A percentile compares a stretch with the other conserved stretches of the same genome.
Evolutionary conservation across 1,284 basidiomycete genomes (phyloP).

Genomic region (Melampsora americana): DNA sequence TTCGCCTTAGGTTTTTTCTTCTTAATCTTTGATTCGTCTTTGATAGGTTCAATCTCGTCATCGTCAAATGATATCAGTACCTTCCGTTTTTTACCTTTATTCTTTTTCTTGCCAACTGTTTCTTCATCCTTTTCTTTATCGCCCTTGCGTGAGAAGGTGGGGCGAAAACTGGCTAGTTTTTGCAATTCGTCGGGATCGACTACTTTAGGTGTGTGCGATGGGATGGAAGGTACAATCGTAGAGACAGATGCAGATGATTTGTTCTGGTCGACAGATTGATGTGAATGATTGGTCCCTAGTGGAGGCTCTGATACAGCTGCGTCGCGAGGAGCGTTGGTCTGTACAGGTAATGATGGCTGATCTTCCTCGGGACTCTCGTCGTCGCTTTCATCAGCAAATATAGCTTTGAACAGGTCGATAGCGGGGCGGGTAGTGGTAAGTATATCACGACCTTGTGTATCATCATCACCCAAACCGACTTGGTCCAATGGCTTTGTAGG

Average conservation of each 20-base stretch:
- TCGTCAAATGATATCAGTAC: conserved; percentile 43
- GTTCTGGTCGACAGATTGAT: conserved; percentile 2
- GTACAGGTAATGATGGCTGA: background rate
- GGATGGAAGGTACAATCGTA: background rate
- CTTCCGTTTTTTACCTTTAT: conserved; percentile 34
- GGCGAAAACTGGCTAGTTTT: conserved; percentile 34
- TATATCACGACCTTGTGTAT: conserved; percentile 76
- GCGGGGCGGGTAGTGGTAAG: conserved; percentile 79
- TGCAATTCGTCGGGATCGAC: conserved; percentile 35
- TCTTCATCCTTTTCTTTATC: conserved; percentile 8
- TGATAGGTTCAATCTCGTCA: conserved; percentile 14
- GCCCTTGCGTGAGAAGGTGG: conserved; percentile 29
- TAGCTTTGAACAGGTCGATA: conserved; percentile 85
- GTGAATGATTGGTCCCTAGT: background rate
- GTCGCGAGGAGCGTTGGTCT: conserved; percentile 44
- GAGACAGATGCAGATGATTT: background rate
- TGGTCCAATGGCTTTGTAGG: conserved; percentile 51
- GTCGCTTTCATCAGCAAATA: conserved; percentile 52
- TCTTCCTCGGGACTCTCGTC: background rate
- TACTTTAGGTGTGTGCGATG: conserved; percentile 31
- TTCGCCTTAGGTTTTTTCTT: conserved; percentile 19
- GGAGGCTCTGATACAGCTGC: background rate
- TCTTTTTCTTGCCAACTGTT: conserved; percentile 17
- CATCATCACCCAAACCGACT: conserved; percentile 83
- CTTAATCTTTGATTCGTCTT: conserved; percentile 18